Base-by-base conservation (phyloP, 2,329 filamentous ascomycete species). In the Clonostachys byssicola region DNA sequence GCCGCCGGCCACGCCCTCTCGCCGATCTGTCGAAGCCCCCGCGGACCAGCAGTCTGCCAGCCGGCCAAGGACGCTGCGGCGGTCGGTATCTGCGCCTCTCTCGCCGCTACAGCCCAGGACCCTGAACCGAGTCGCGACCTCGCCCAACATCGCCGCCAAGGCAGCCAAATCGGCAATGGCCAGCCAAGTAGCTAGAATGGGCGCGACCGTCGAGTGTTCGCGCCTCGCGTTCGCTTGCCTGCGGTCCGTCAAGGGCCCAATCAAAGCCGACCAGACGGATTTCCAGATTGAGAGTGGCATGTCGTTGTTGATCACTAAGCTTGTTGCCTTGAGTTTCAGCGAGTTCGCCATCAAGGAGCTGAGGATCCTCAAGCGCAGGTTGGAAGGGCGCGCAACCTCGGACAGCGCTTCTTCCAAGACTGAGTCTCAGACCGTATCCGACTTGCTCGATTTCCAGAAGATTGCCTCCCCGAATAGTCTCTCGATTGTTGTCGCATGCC, bases 221-320 rank as follows among this genome's bases (percentile, higher is more conserved):
- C 77, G 86, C 10, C 63, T 80, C 30, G 86, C 85, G 2, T 89
- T 92, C 57, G 68, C 76, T 7, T 83, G 80, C 44, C 68, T 92
- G 38, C 74, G 85, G 44, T 72, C 75, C 30, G 57, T 82, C 20
- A 78, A 86, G 44, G 70, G 76, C 23, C 67, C 76, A 1, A 67
- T 77, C 6, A 72, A 75, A 9, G 66, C 81, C 10, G 66, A 75
- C 10, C 68, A 84, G n/a, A 75, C 81, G 2, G 75, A 79, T 41
- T 67, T 88, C 38, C 86, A 92, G 58, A 64, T 92, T 5, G 88
- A 92, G 60, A 83, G 74, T 49, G 88, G 87, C 46, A 87, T 89
- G 74, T 79, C 86, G 14, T 81, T 84, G 0, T 74, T 92, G 46
- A 66, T 86, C 38, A 78, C 79, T 38, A 89, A 84, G 59, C 70